A percentile compares a stretch with the other conserved stretches of the same genome.
Conservation (phyloP, 2,329 filamentous ascomycete species). For the Leptographium lundbergii region DNA sequence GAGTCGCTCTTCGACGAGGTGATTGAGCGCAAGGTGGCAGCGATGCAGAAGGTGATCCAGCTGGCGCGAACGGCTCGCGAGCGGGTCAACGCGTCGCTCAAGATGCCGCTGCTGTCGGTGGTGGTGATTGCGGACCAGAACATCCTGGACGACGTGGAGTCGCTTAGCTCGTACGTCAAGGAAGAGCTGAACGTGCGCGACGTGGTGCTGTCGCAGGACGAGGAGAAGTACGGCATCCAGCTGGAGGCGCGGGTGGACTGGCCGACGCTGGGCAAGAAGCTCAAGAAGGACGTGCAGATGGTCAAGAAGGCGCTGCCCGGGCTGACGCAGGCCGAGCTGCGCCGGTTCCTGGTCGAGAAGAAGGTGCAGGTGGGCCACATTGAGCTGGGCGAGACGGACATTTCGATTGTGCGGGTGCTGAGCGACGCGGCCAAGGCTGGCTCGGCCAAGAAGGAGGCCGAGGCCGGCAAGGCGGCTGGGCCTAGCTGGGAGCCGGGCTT, state of each 20-base stretch:
- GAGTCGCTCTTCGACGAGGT: constrained; percentile 77
- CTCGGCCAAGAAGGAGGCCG: constrained; percentile 61
- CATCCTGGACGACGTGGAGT: constrained; percentile 77
- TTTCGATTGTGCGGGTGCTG: constrained; percentile 69
- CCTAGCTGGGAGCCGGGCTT: constrained; percentile 13
- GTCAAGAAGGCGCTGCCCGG: constrained; percentile 82
- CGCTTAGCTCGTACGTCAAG: constrained; percentile 74
- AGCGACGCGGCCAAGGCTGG: constrained; percentile 50
- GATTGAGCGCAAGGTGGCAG: constrained; percentile 72
- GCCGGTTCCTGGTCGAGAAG: constrained; percentile 60
- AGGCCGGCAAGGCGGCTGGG: neutral
- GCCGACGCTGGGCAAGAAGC: constrained; percentile 89
- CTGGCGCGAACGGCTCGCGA: constrained; percentile 78
- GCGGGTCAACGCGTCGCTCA: constrained; percentile 70
- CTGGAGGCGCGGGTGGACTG: constrained; percentile 87
- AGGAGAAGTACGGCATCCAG: constrained; percentile 82
- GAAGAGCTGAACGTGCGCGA: constrained; percentile 89
- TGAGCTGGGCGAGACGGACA: constrained; percentile 65
- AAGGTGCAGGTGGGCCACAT: constrained; percentile 79
- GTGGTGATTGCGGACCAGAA: constrained; percentile 78
- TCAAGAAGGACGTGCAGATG: constrained; percentile 86
- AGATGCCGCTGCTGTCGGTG: constrained; percentile 80
- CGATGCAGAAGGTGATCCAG: constrained; percentile 96
- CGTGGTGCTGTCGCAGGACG: constrained; percentile 71
- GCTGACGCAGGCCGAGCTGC: constrained; percentile 69